These are phyloP conservation scores for Eutypa lata DNA, from an alignment of 2,329 filamentous ascomycete species.

Conservation along the genomic window DNA sequence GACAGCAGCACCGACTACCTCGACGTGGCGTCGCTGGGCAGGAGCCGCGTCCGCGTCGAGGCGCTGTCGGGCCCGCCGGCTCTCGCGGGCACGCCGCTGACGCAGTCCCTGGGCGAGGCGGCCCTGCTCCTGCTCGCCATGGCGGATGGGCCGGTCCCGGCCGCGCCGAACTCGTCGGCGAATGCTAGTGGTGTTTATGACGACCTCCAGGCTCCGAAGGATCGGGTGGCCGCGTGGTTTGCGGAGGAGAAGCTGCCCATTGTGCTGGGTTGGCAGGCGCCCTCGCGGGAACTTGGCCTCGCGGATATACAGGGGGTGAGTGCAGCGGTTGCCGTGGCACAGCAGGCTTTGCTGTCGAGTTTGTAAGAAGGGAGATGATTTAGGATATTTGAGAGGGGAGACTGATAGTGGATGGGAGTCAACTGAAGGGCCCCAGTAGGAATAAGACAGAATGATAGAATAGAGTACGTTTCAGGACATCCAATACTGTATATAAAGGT, in stretches of 20 bases:
- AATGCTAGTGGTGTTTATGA: not conserved
- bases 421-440: too few relatives aligned
- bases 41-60: conserved; percentile 14
- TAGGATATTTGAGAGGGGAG: too few relatives aligned
- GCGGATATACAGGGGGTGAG: conserved; percentile 8
- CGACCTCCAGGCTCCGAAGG: conserved; percentile 10
- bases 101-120: conserved; percentile 11
- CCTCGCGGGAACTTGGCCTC: conserved; percentile 6
- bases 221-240: conserved; percentile 12
- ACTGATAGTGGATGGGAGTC: too few relatives aligned
- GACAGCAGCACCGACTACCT: conserved; percentile 12
- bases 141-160: conserved; percentile 9
- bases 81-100: not conserved
- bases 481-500: too few relatives aligned
- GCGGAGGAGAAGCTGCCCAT: conserved; percentile 15
- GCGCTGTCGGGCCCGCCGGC: not conserved
- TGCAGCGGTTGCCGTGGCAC: too few relatives aligned
- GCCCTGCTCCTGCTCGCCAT: conserved; percentile 14
- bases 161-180: conserved; percentile 1
- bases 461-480: too few relatives aligned
- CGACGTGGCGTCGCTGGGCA: conserved; percentile 11
- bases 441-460: too few relatives aligned
- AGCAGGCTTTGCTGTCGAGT: not conserved
- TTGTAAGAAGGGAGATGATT: too few relatives aligned
- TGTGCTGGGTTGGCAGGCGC: conserved; percentile 14